These are phyloP conservation scores for Macaranga tanarius DNA, from an alignment of 441 rosid genomes.

Conservation along the genomic window DNA sequence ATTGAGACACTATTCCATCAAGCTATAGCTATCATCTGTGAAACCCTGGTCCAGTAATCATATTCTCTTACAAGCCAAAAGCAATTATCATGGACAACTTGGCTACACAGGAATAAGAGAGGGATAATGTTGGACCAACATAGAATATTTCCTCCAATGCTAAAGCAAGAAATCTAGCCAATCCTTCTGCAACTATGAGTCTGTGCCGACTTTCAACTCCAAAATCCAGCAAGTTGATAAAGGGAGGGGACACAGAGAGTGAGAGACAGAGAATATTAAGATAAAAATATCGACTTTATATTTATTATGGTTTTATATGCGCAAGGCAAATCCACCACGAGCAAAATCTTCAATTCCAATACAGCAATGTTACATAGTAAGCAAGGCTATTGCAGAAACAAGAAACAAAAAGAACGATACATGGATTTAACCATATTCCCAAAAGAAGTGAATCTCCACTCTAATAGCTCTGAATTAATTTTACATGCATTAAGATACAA, in stretches of 20 bases:
- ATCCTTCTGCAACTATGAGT: neutral
- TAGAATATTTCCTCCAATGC: neutral
- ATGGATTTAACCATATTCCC: neutral
- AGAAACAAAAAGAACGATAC: neutral
- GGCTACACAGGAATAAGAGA: neutral
- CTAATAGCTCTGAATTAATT: too few relatives aligned
- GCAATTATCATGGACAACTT: neutral
- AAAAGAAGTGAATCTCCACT: too few relatives aligned
- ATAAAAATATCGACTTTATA: neutral
- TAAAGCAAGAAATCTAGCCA: neutral
- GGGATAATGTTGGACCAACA: neutral
- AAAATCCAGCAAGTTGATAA: neutral
- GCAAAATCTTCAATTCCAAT: neutral
- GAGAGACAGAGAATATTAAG: neutral
- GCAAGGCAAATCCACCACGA: neutral
- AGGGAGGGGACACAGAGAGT: neutral
- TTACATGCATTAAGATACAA: too few relatives aligned
- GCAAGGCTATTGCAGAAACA: neutral
- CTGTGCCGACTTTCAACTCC: too few relatives aligned
- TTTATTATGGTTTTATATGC: neutral
- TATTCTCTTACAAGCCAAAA: neutral
- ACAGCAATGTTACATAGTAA: neutral
- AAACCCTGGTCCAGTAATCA: constrained; percentile 1
- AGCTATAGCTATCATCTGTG: neutral
- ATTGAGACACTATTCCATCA: neutral